Evolutionary conservation across 2,329 filamentous ascomycete species (phyloP).

Genomic region (Fusarium camptoceras): DNA sequence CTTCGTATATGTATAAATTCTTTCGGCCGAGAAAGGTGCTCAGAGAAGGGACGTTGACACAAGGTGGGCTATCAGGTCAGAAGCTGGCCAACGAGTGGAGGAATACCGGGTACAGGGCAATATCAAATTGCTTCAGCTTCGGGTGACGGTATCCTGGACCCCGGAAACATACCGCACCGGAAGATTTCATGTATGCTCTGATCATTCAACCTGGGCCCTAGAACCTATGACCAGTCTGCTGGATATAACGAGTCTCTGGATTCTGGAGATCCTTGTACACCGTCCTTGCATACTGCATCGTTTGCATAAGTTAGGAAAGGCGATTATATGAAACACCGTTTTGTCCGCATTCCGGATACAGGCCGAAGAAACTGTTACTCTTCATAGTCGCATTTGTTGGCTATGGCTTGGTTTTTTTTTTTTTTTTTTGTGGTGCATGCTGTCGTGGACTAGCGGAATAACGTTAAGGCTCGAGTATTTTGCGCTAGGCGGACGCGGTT

Average conservation of each 20-base stretch:
- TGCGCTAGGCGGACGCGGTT: conserved; percentile 38
- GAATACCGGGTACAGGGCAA: neutral
- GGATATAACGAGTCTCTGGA: conserved; percentile 9
- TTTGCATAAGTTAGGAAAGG: conserved; percentile 2
- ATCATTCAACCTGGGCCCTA: neutral
- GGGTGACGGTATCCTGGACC: conserved; percentile 18
- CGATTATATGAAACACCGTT: conserved; percentile 4
- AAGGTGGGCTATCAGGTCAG: neutral
- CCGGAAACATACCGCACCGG: conserved; percentile 21
- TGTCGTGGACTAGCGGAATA: conserved; percentile 22
- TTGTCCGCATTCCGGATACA: conserved; percentile 6
- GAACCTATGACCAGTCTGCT: conserved; percentile 1
- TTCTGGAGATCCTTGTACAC: neutral
- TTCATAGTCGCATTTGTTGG: conserved; percentile 6
- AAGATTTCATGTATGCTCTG: conserved; percentile 3
- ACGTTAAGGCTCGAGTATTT: conserved; percentile 3
- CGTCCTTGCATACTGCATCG: neutral
- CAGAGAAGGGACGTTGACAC: neutral
- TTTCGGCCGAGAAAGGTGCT: conserved; percentile 18
- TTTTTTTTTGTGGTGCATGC: conserved; percentile 16
- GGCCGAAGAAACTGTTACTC: conserved; percentile 7
- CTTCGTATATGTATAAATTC: neutral
- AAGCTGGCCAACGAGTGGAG: conserved; percentile 5
- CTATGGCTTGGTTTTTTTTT: conserved; percentile 4
- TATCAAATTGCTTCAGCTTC: conserved; percentile 7